Evolutionary conservation across 345 rosid genomes (phyloP).

Genomic region (Citrus unshiu): DNA sequence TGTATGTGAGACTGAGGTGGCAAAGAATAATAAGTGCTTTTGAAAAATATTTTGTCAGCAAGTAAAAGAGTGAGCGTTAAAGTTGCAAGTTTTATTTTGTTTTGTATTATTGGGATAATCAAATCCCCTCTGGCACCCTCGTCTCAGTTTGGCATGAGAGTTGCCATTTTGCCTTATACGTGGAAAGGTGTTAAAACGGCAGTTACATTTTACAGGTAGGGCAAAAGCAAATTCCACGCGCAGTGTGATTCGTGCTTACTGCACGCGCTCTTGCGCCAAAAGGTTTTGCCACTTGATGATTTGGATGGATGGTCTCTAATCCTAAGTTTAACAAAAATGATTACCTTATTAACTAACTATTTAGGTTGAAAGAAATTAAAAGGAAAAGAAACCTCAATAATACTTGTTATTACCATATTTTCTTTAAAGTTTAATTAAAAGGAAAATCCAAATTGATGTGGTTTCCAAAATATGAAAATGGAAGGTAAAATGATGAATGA

Average conservation of each 20-base stretch:
- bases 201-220: background rate
- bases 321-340: no score
- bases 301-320: no score
- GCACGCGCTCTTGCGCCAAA: background rate
- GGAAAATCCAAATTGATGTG: no score
- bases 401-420: no score
- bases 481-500: no score
- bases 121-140: background rate
- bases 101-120: background rate
- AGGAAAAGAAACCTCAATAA: no score
- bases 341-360: no score
- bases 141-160: background rate
- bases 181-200: background rate
- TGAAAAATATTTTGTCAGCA: background rate
- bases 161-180: background rate
- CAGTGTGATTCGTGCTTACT: background rate
- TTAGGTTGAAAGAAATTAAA: no score
- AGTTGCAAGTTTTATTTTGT: background rate
- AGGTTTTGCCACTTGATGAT: no score
- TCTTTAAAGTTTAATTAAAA: no score
- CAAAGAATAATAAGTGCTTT: background rate
- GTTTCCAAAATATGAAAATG: no score
- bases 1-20: background rate
- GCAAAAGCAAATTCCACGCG: background rate
- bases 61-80: background rate